Base-by-base conservation (phyloP, 164 flowering plant species). In the Cinnamomum chago region DNA sequence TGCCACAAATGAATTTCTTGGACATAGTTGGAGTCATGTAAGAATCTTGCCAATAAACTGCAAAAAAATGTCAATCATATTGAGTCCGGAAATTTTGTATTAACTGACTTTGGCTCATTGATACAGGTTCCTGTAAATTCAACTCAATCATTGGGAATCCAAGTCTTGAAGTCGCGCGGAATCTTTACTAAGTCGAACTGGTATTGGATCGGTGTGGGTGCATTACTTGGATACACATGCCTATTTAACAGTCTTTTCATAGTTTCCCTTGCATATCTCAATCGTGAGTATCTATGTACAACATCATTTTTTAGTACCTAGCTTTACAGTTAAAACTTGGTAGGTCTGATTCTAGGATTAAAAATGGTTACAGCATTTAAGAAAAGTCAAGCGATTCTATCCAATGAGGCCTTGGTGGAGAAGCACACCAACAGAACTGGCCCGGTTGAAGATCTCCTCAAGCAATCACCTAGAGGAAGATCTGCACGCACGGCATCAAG, bases 21-120 rank as follows among this genome's bases (percentile, higher is more conserved):
- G 90, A 35, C 24, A 84, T 3, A 81, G 85, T 50, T 90, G 94
- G 94, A 79, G 65, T 13, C 77, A 81, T n/a, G 94, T 90, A 83
- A 80, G 81, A 65, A 55, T 40, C 67, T 70, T 1, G 2, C 47
- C 15, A 2, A 7, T 2, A 1, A 9, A 52, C 3, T 50, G 3
- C 15, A 40, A n/a, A 14, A 52, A 50, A 28, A 12, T 22, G n/a
- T 3, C 40, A 0, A 52, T 9, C 15, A 27, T 55, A n/a, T 55
- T 55, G 18, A 55, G n/a, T 55, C 3, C 12, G n/a, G n/a, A 55
- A 55, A 55, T 55, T 55, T 55, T 20, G 17, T 55, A 15, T 55
- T 55, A 14, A 20, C 47, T 58, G 2, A 33, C 10, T 3, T 62
- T 24, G 1, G 24, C 22, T 50, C 62, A 1, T 11, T 71, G 23